A percentile compares a stretch with the other conserved stretches of the same genome.
These are phyloP conservation scores for Phytophthora quininea DNA, from an alignment of 352 stramenopile species.

Conservation along the genomic window DNA sequence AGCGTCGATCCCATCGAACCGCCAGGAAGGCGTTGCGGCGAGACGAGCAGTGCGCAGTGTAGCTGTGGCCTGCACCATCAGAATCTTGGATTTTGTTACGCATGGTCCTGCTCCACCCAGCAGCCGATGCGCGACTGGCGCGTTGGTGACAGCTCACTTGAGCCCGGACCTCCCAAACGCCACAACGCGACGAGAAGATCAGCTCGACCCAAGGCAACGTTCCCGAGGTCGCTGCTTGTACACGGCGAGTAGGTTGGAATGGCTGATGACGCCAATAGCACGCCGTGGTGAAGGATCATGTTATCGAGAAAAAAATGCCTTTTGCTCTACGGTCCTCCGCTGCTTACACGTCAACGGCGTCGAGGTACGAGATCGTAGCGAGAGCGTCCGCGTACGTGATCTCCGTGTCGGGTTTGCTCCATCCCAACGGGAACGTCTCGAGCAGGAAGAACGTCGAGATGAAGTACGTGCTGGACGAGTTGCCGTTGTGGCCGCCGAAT, in stretches of 20 bases:
- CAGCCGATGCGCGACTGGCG: slow-evolving; percentile 15
- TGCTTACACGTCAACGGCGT: slow-evolving; percentile 3
- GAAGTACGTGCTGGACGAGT: slow-evolving; percentile 11
- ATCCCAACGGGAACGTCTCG: slow-evolving; percentile 21
- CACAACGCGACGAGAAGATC: slow-evolving; percentile 17
- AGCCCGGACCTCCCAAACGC: slow-evolving; percentile 20
- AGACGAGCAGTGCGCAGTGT: no score
- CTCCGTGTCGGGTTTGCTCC: slow-evolving; percentile 13
- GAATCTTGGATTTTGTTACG: slow-evolving; percentile 14
- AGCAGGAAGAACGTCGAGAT: slow-evolving; percentile 20
- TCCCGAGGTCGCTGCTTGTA: no score
- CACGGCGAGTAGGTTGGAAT: no score
- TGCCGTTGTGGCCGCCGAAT: slow-evolving; percentile 4
- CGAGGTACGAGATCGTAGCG: slow-evolving; percentile 7
- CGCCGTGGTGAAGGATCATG: no score
- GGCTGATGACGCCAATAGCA: no score
- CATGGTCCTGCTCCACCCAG: slow-evolving; percentile 6
- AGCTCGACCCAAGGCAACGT: neutral
- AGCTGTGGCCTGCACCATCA: neutral
- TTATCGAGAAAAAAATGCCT: neutral
- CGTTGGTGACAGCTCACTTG: slow-evolving; percentile 5
- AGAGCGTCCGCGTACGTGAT: slow-evolving; percentile 16
- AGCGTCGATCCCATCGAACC: no score
- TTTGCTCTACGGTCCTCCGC: neutral
- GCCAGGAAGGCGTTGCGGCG: no score